Base-by-base conservation (phyloP, 2,329 filamentous ascomycete species). In the Penicillium sp. region DNA sequence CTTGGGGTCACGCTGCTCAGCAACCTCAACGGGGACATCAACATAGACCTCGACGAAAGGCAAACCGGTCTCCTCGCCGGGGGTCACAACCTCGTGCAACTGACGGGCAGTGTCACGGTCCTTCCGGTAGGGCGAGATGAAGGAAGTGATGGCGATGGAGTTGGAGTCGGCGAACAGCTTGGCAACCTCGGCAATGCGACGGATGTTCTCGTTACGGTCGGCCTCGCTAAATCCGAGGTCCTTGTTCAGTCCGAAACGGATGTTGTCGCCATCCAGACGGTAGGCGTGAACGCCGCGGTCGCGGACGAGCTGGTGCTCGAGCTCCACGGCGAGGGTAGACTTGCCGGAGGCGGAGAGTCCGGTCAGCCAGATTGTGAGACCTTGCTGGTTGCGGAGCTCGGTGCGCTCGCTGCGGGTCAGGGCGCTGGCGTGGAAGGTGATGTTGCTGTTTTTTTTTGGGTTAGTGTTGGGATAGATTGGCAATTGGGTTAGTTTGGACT, bases 171-270 rank as follows among this genome's bases (percentile, higher is more conserved):
- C 93, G 78, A 99, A 99, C 64, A 99, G 86, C 79, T 96, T 96
- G 61, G 94, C 92, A 42, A 97, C 93, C 83, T 99, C 93, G 54
- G 90, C 91, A 71, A 99, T 97, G 64, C 94, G 88, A 60, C 94
- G 87, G 74, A 99, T 99, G 81, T 99, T 99, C 83, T 99, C 94
- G 74, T 93, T 96, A 68, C 94, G 87, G 81, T 97, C 93, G 73
- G 87, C 86, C 73, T 96, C 93, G 64, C 86, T 89, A 82, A 97
- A 99, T 17, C 93, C 93, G 12, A 99, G 85, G 80, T 97, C 93
- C 79, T 96, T 96, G 86, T 97, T 99, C 66, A 99, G 84, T 17
- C 94, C 94, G 80, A 97, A 97, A 61, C 94, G 93, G 66, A 99
- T 89, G 79, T 99, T 99, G 84, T 99, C 94, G 71, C 93, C 94